phyloP scores from a whole-genome alignment of 2,329 filamentous ascomycete species.

The Cadophora sp. region DNA sequence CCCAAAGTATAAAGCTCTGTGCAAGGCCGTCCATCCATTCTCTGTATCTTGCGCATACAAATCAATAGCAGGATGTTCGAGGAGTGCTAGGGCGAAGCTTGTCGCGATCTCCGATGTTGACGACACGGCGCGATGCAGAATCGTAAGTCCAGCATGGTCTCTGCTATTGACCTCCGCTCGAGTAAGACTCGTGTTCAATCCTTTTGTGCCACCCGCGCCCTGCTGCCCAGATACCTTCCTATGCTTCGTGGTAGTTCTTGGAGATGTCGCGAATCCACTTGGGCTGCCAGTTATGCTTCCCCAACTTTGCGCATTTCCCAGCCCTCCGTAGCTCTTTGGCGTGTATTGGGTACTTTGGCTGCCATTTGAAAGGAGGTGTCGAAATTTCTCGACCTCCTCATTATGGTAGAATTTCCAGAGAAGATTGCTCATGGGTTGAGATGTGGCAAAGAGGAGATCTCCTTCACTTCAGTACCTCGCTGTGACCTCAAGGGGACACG shows the following conservation, averaged over 20 bases:
- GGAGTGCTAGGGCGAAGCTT: conserved; percentile 77
- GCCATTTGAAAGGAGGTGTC: conserved; percentile 81
- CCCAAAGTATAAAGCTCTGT: conserved; percentile 87
- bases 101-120: conserved; percentile 73
- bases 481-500: conserved; percentile 86
- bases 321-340: conserved; percentile 59
- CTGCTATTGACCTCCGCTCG: conserved; percentile 82
- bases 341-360: conserved; percentile 59
- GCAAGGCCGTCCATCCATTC: conserved; percentile 94
- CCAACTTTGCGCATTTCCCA: conserved; percentile 49
- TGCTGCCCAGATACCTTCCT: conserved; percentile 61
- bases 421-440: conserved; percentile 87
- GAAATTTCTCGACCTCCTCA: conserved; percentile 96
- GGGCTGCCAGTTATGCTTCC: conserved; percentile 47
- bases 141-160: conserved; percentile 80
- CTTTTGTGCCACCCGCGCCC: conserved; percentile 54
- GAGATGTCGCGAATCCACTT: conserved; percentile 53
- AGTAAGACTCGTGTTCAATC: conserved; percentile 50
- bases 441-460: conserved; percentile 46
- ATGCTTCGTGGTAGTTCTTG: conserved; percentile 55
- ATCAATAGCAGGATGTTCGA: conserved; percentile 84
- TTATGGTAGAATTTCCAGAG: conserved; percentile 97
- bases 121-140: conserved; percentile 84
- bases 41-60: conserved; percentile 87
- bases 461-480: conserved; percentile 71